Evolutionary conservation across 805 yeast species (phyloP).

Genomic region (Candida germanica): DNA sequence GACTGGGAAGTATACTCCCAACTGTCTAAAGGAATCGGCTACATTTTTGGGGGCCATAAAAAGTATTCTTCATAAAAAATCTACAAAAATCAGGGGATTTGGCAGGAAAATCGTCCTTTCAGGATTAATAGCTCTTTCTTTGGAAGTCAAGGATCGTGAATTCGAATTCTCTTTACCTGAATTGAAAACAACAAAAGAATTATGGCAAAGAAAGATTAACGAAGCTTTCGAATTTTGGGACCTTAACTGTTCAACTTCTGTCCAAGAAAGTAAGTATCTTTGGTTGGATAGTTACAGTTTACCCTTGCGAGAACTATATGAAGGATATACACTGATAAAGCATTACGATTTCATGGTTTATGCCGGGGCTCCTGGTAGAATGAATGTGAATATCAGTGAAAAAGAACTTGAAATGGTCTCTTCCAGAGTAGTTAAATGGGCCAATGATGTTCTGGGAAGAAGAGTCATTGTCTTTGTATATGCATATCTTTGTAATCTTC

Average conservation of each 20-base stretch:
- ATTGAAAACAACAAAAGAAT: constrained; percentile 13
- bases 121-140: constrained; percentile 17
- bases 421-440: constrained; percentile 52
- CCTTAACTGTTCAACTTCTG: constrained; percentile 4
- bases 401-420: constrained; percentile 46
- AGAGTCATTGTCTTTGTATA: constrained; percentile 44
- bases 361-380: constrained; percentile 27
- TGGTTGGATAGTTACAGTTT: constrained; percentile 16
- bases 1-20: constrained; percentile 14
- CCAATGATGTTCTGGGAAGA: constrained; percentile 43
- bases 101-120: constrained; percentile 18
- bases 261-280: constrained; percentile 12
- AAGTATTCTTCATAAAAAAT: constrained; percentile 17
- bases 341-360: constrained; percentile 26
- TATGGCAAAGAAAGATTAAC: constrained; percentile 12
- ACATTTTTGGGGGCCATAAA: constrained; percentile 21
- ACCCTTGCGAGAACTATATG: constrained; percentile 20
- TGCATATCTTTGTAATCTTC: constrained; percentile 8
- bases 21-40: constrained; percentile 13
- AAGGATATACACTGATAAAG: constrained; percentile 20
- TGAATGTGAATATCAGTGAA: constrained; percentile 41
- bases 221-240: constrained; percentile 15
- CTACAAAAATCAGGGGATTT: constrained; percentile 17
- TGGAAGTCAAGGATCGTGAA: constrained; percentile 18
- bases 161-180: constrained; percentile 20